Evolutionary conservation across 345 rosid species (phyloP).

Genomic region (Chamaenerion angustifolium): DNA sequence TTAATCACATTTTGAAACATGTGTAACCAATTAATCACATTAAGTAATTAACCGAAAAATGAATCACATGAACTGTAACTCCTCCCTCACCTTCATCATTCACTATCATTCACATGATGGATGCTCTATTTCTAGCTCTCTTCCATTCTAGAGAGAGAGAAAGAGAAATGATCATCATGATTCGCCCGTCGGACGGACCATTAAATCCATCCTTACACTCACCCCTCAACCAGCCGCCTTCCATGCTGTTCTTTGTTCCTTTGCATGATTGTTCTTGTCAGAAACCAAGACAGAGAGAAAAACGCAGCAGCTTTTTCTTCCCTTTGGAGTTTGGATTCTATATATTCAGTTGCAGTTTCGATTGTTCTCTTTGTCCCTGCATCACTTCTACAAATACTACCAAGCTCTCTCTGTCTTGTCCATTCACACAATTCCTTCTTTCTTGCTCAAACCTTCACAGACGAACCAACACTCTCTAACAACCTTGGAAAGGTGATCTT

Average conservation of each 20-base stretch:
- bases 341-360: conserved; percentile 27
- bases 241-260: conserved; percentile 43
- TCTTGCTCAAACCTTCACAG: too few species aligned
- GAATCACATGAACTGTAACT: too few species aligned
- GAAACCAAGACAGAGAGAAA: conserved; percentile 13
- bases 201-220: conserved; percentile 16
- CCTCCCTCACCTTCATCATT: too few species aligned
- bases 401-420: background rate
- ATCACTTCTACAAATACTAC: background rate
- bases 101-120: too few species aligned
- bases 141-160: background rate
- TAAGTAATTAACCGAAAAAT: too few species aligned
- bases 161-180: background rate
- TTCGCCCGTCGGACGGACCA: conserved; percentile 4
- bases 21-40: too few species aligned
- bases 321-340: conserved; percentile 22
- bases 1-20: too few species aligned
- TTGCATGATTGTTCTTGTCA: conserved; percentile 53
- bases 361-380: conserved; percentile 36
- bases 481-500: conserved; percentile 39
- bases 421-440: too few species aligned
- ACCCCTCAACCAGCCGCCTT: conserved; percentile 78
- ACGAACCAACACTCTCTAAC: conserved; percentile 6
- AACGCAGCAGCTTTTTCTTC: background rate
- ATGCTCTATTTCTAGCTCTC: background rate